Conservation (phyloP, 768 basidiomycete species). For the Gymnopilus dilepis region DNA sequence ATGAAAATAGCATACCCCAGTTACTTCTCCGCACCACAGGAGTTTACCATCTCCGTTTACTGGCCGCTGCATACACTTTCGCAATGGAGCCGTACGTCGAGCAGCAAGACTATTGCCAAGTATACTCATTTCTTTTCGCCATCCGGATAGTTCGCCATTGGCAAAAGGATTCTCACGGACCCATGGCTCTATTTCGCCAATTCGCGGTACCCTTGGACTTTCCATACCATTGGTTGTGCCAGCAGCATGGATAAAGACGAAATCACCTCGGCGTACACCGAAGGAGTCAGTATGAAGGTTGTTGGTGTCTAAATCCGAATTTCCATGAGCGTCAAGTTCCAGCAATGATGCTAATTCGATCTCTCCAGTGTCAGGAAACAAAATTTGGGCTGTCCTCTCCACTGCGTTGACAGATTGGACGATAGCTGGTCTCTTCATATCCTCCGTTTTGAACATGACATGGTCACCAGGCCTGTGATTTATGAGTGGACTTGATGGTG, state of each 20-base stretch:
- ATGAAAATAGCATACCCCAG: slow-evolving; percentile 51
- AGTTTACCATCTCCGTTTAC: slow-evolving; percentile 45
- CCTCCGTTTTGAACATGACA: slow-evolving; percentile 83
- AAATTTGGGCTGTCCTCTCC: slow-evolving; percentile 73
- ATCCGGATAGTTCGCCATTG: slow-evolving; percentile 62
- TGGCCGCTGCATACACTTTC: slow-evolving; percentile 51
- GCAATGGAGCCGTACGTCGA: slow-evolving; percentile 42
- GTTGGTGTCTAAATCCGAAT: slow-evolving; percentile 52
- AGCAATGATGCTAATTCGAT: slow-evolving; percentile 78
- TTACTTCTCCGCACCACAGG: slow-evolving; percentile 89
- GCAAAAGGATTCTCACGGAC: slow-evolving; percentile 63
- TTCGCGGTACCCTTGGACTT: slow-evolving; percentile 74
- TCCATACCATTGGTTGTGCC: slow-evolving; percentile 76
- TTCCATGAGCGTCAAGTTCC: slow-evolving; percentile 88
- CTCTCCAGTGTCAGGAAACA: slow-evolving; percentile 56
- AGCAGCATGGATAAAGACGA: slow-evolving; percentile 77
- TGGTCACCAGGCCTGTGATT: slow-evolving; percentile 91
- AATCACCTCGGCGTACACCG: slow-evolving; percentile 84
- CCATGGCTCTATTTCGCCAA: slow-evolving; percentile 87
- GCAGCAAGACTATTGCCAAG: slow-evolving; percentile 63
- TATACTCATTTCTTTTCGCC: slow-evolving; percentile 76
- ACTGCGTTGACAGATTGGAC: slow-evolving; percentile 78
- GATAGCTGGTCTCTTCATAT: slow-evolving; percentile 66
- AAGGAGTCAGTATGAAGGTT: slow-evolving; percentile 59
- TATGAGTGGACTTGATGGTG: too few relatives aligned